Conservation (phyloP, 345 rosid genomes). For the Kandelia obovata region DNA sequence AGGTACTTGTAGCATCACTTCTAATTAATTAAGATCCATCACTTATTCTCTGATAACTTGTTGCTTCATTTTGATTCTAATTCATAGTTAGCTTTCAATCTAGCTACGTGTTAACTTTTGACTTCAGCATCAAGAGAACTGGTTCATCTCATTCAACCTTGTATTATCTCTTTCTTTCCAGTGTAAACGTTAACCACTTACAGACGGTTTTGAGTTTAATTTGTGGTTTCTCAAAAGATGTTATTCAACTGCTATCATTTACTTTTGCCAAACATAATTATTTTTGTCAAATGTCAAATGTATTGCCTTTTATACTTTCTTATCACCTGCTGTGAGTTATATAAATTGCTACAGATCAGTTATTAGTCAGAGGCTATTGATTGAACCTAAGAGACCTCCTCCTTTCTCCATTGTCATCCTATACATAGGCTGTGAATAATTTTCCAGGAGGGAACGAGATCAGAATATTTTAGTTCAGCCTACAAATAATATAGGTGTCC, state of each 20-base stretch:
- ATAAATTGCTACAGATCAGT: too few relatives aligned
- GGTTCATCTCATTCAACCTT: not conserved
- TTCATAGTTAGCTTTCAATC: not conserved
- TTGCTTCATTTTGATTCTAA: too few relatives aligned
- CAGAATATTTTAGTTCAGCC: too few relatives aligned
- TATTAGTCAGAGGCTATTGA: too few relatives aligned
- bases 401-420: too few relatives aligned
- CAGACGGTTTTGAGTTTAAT: not conserved
- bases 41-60: not conserved
- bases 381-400: too few relatives aligned
- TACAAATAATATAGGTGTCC: too few relatives aligned
- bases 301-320: too few relatives aligned
- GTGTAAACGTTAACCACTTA: not conserved
- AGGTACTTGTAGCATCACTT: conserved; percentile 30
- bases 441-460: too few relatives aligned
- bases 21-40: not conserved
- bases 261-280: not conserved
- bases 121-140: not conserved
- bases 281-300: not conserved
- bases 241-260: not conserved
- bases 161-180: not conserved
- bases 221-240: not conserved
- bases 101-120: not conserved
- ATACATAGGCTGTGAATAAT: too few relatives aligned
- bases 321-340: too few relatives aligned